phyloP scores from a whole-genome alignment of 331 rosid genomes.

The Phaseolus coccineus region DNA sequence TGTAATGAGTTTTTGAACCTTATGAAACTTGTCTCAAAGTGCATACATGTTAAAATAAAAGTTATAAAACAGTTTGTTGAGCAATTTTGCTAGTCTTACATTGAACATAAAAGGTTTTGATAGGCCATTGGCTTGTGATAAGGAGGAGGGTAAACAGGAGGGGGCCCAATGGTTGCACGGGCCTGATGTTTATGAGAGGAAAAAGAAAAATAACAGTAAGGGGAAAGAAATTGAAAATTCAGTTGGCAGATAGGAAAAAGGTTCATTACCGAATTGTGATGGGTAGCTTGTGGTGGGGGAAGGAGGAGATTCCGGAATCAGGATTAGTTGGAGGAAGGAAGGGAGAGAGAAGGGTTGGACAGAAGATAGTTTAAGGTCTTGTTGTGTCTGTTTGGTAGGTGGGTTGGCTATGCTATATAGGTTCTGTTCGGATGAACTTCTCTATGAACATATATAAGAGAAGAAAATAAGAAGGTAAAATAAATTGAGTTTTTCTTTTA shows the following conservation, averaged over 20 bases:
- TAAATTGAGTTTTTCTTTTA: background rate
- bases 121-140: background rate
- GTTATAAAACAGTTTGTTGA: conserved; percentile 22
- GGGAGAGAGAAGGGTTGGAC: background rate
- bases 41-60: conserved; percentile 14
- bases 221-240: background rate
- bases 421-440: background rate
- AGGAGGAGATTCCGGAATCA: background rate
- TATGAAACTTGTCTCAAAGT: conserved; percentile 2
- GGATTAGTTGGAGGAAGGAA: background rate
- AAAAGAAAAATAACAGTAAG: background rate
- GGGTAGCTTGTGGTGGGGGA: background rate
- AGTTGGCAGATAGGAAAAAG: background rate
- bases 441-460: background rate
- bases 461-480: background rate
- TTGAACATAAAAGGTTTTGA: conserved; percentile 4
- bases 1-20: background rate
- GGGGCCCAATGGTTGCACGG: background rate
- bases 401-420: background rate
- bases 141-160: background rate
- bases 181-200: background rate
- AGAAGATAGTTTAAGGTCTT: background rate
- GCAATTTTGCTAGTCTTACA: conserved; percentile 26
- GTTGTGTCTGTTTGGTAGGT: background rate
- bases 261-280: background rate